phyloP scores from a whole-genome alignment of 352 stramenopile genomes.

The Globisporangium perplexum region DNA sequence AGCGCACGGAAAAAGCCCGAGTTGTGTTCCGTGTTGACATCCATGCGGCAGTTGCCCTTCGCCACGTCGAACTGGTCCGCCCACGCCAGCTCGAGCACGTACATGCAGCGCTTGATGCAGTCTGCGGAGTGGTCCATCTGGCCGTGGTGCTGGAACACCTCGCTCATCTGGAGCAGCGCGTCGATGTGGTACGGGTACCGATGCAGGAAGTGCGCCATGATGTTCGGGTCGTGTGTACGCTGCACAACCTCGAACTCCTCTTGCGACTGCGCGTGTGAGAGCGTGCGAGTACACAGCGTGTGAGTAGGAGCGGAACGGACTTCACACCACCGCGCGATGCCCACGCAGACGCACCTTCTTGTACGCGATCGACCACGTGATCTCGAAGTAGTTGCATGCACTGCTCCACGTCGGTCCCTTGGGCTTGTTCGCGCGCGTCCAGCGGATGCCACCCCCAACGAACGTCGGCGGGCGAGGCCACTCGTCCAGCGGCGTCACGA shows the following conservation, averaged over 20 bases:
- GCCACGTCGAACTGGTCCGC: conserved; percentile 78
- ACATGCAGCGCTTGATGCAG: conserved; percentile 85
- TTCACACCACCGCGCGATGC: not conserved
- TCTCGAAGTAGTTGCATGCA: conserved; percentile 74
- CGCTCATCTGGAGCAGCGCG: conserved; percentile 79
- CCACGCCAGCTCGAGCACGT: conserved; percentile 78
- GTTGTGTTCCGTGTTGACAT: conserved; percentile 74
- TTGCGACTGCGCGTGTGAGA: conserved; percentile 32
- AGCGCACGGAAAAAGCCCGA: conserved; percentile 67
- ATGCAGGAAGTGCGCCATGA: conserved; percentile 76
- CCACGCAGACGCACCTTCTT: conserved; percentile 53
- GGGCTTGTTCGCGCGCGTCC: conserved; percentile 77
- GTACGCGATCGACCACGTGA: conserved; percentile 85
- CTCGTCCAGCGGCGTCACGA: conserved; percentile 73
- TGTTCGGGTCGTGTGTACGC: conserved; percentile 77
- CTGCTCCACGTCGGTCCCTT: conserved; percentile 58
- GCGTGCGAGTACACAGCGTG: not conserved
- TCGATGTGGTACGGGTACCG: conserved; percentile 84
- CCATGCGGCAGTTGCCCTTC: conserved; percentile 80
- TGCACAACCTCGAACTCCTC: conserved; percentile 81
- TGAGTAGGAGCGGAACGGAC: not conserved
- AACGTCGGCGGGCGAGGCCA: conserved; percentile 85
- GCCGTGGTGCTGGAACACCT: conserved; percentile 85
- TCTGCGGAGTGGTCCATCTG: conserved; percentile 83
- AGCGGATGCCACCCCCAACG: conserved; percentile 80